Conservation (phyloP, 257 asterid species). For the Fraxinus pennsylvanica region DNA sequence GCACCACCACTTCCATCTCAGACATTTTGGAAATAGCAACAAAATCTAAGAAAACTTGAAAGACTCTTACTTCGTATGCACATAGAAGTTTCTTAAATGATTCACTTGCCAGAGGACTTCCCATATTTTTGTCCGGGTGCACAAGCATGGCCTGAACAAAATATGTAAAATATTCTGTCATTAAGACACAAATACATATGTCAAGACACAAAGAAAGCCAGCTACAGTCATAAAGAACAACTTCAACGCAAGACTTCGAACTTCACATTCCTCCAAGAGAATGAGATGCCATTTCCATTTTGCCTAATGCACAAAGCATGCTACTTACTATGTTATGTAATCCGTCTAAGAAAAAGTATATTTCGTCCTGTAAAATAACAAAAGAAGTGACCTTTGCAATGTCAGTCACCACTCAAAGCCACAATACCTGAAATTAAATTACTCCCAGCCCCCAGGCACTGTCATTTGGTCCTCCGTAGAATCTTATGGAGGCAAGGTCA, state of each 20-base stretch:
- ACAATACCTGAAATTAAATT: background rate
- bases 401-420: background rate
- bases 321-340: background rate
- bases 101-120: constrained; percentile 85
- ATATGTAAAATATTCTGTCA: constrained; percentile 15
- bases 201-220: background rate
- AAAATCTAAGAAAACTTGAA: background rate
- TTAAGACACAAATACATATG: background rate
- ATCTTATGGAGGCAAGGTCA: background rate
- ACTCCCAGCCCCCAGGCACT: background rate
- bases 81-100: constrained; percentile 95
- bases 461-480: background rate
- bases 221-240: background rate
- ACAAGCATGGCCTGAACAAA: constrained; percentile 87
- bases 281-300: background rate
- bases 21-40: constrained; percentile 15
- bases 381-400: background rate
- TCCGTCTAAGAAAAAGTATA: background rate
- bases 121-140: constrained; percentile 96
- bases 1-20: constrained; percentile 24
- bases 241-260: background rate
- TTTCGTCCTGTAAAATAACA: too few species aligned
- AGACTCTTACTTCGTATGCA: constrained; percentile 78
- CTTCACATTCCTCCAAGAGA: background rate
- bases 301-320: background rate